Conservation (phyloP, 2,329 filamentous ascomycete genomes). For the Pochonia chlamydosporia region DNA sequence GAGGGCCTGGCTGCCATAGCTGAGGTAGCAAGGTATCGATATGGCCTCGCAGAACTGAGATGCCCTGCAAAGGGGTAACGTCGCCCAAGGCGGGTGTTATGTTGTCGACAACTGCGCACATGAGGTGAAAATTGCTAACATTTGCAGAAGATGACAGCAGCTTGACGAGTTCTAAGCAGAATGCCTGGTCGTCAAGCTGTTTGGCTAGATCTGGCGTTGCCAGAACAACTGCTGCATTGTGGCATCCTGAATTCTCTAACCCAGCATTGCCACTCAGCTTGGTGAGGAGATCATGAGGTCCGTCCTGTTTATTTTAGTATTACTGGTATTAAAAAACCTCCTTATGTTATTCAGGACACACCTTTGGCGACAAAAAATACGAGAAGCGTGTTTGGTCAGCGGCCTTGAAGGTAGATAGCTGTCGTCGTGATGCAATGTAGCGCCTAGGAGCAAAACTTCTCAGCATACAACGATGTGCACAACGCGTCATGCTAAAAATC, state of each 20-base stretch:
- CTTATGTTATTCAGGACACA: no score
- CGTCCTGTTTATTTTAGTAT: slow-evolving; percentile 12
- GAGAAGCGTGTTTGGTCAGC: slow-evolving; percentile 16
- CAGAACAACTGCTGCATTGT: slow-evolving; percentile 42
- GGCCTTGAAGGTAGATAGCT: slow-evolving; percentile 10
- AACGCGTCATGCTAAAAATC: slow-evolving; percentile 18
- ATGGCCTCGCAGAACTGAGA: slow-evolving; percentile 46
- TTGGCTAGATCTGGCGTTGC: slow-evolving; percentile 42
- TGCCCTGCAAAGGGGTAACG: slow-evolving; percentile 30
- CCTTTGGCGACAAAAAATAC: slow-evolving; percentile 14
- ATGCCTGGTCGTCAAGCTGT: slow-evolving; percentile 38
- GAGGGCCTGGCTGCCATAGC: slow-evolving; percentile 32
- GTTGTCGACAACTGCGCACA: slow-evolving; percentile 52
- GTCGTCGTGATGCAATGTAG: slow-evolving; percentile 3
- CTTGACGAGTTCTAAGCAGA: slow-evolving; percentile 36
- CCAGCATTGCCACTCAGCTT: slow-evolving; percentile 16
- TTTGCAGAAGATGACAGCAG: slow-evolving; percentile 39
- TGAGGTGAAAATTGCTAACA: slow-evolving; percentile 35
- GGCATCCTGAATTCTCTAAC: slow-evolving; percentile 21
- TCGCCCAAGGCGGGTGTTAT: slow-evolving; percentile 33
- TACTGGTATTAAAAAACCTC: no score
- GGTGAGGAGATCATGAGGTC: slow-evolving; percentile 13
- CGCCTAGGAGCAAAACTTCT: slow-evolving; percentile 11
- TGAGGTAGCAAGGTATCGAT: slow-evolving; percentile 35
- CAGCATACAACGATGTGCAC: slow-evolving; percentile 13